Evolutionary conservation across 169 alveolate genomes (phyloP), one percentile per base, ranked within the genome.

Genomic region (Eimeria nieschulzi): DNA sequence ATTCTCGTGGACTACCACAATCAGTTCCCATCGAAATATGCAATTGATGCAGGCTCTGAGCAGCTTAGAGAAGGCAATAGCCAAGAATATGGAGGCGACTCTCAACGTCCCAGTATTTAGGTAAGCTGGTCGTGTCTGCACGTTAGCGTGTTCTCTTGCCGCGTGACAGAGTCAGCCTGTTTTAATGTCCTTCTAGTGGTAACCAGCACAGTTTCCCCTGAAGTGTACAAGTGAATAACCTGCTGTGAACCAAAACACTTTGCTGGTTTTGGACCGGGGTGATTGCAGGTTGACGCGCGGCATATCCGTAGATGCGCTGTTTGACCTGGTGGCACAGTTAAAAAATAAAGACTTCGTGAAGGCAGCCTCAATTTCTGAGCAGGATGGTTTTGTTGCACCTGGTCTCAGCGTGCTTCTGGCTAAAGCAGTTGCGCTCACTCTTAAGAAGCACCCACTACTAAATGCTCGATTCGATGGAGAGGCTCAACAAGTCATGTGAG

Each of bases 71-170:
- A 93, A 85, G 66, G 92, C 95, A 9, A 79, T 94, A 26, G 91
- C 94, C 26, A 71, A 87, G 33, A 94, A 94, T 76, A 94, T 94
- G 96, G 94, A 91, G 87, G 94, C 76, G 17, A 93, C 96, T 10
- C 61, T 94, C 83, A 56, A 46, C 8, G 92, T 91, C 23, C 96
- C 96, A 5, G 95, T 94, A 19, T 94, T 94, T 91, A 94, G 95
- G 82, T 91, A 61, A 46, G 93, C 94, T 0, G 93, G 15, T 0
- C 68, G 46, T 33, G 3, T 33, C 46, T 33, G 46, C 46, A 33
- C 46, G 46, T 33, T 33, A 33, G 46, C 46, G 46, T 33, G 46
- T 33, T 33, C 46, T 33, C 46, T 33, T 33, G 46, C 0, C 3
- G 46, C 3, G 46, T 33, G 46, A 3, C 46, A 33, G 46, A 33